Conservation (phyloP, 805 yeast genomes). For the Ogataea methylovora region DNA sequence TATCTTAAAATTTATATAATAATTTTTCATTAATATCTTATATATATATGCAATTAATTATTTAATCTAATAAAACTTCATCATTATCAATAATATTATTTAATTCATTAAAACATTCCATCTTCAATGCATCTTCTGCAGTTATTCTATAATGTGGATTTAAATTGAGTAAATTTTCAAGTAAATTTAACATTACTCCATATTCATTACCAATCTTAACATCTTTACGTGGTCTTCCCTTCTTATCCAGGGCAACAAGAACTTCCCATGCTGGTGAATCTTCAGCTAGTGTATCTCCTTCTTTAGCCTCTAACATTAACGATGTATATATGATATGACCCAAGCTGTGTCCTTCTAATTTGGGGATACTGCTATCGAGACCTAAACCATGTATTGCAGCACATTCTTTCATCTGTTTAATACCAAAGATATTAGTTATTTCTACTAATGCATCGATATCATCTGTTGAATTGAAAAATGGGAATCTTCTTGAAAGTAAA, state of each 20-base stretch:
- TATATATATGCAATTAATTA: no score
- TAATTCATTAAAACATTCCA: slow-evolving; percentile 44
- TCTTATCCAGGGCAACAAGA: slow-evolving; percentile 37
- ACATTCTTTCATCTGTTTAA: slow-evolving; percentile 59
- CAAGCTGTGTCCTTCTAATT: slow-evolving; percentile 36
- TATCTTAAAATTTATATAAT: no score
- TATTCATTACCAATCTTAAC: slow-evolving; percentile 29
- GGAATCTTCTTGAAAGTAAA: slow-evolving; percentile 71
- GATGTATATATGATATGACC: slow-evolving; percentile 36
- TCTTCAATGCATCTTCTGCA: slow-evolving; percentile 47
- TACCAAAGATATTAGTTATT: slow-evolving; percentile 74
- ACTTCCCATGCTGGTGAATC: slow-evolving; percentile 71
- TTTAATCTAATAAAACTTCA: slow-evolving; percentile 18
- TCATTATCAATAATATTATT: slow-evolving; percentile 12
- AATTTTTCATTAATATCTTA: no score
- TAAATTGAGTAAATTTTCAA: slow-evolving; percentile 50
- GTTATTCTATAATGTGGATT: slow-evolving; percentile 50
- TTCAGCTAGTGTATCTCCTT: slow-evolving; percentile 54
- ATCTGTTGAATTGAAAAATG: slow-evolving; percentile 89
- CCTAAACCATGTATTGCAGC: slow-evolving; percentile 87
- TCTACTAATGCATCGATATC: slow-evolving; percentile 90
- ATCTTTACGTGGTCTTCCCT: slow-evolving; percentile 29
- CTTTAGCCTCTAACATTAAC: slow-evolving; percentile 35
- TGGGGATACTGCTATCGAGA: slow-evolving; percentile 57
- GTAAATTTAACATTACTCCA: slow-evolving; percentile 43